A percentile compares a stretch with the other conserved stretches of the same genome.
Evolutionary conservation across 164 flowering plant genomes (phyloP).

Genomic region (Chimonanthus praecox): DNA sequence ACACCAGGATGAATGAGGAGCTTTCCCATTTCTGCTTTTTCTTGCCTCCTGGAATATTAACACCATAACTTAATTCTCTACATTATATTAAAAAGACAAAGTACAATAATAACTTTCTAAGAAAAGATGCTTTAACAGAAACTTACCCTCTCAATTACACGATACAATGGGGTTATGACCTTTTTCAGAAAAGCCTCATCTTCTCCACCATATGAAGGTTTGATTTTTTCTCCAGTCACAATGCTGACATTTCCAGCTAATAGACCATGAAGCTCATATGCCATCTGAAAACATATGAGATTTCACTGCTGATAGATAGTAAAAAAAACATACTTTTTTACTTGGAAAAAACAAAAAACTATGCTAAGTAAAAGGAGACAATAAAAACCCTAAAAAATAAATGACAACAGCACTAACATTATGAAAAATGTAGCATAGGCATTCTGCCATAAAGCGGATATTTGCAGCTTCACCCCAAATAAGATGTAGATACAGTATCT

Average conservation of each 20-base stretch:
- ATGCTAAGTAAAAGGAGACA: not conserved
- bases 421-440: constrained; percentile 92
- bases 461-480: constrained; percentile 99
- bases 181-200: constrained; percentile 95
- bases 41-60: constrained; percentile 59
- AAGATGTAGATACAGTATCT: constrained; percentile 81
- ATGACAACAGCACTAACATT: constrained; percentile 49
- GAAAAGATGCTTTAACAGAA: not conserved
- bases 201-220: constrained; percentile 98
- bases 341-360: too few relatives aligned
- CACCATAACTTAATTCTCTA: not conserved
- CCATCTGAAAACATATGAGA: constrained; percentile 63
- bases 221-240: constrained; percentile 92
- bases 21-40: constrained; percentile 62
- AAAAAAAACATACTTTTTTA: too few relatives aligned
- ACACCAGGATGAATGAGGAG: constrained; percentile 85
- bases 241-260: constrained; percentile 97
- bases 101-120: not conserved
- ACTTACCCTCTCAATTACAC: constrained; percentile 75
- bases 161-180: constrained; percentile 89
- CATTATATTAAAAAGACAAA: not conserved
- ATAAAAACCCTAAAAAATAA: not conserved
- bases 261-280: constrained; percentile 94
- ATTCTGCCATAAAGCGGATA: constrained; percentile 97
- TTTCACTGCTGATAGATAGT: not conserved